phyloP scores from a whole-genome alignment of 2,329 filamentous ascomycete genomes.

The Fusarium goolgardi region DNA sequence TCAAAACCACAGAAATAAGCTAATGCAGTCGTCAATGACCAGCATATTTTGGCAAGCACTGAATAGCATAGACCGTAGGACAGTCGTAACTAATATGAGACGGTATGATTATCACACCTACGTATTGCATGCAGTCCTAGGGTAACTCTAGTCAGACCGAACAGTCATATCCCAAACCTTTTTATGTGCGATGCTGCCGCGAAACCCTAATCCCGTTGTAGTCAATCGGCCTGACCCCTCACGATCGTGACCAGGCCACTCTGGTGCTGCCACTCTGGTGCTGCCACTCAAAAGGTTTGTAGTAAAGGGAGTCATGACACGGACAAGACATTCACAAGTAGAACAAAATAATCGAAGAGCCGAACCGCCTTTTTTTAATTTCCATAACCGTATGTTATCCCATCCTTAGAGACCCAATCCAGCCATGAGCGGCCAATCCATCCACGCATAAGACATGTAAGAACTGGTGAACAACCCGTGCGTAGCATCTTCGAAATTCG shows the following conservation, averaged over 20 bases:
- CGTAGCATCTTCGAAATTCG: slow-evolving; percentile 52
- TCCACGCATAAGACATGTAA: slow-evolving; percentile 49
- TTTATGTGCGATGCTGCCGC: neutral
- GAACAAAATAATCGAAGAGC: slow-evolving; percentile 37
- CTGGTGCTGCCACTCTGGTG: neutral
- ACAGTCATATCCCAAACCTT: slow-evolving; percentile 1
- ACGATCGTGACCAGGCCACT: neutral
- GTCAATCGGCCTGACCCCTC: neutral
- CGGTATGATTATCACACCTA: neutral
- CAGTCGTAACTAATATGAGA: neutral
- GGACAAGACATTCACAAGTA: neutral
- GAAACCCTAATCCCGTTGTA: slow-evolving; percentile 18
- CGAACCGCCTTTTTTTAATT: slow-evolving; percentile 46
- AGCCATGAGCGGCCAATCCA: slow-evolving; percentile 50
- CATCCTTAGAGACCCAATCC: slow-evolving; percentile 47
- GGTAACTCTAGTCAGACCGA: slow-evolving; percentile 9
- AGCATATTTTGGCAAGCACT: neutral
- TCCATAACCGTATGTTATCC: slow-evolving; percentile 48
- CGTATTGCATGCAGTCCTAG: neutral
- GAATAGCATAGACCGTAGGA: neutral
- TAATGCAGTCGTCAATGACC: slow-evolving; percentile 1
- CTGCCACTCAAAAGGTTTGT: neutral
- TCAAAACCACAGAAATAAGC: neutral
- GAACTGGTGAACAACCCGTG: slow-evolving; percentile 49
- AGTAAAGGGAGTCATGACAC: neutral